Conservation (phyloP, 768 basidiomycete genomes). For the Lactifluus echinatus region DNA sequence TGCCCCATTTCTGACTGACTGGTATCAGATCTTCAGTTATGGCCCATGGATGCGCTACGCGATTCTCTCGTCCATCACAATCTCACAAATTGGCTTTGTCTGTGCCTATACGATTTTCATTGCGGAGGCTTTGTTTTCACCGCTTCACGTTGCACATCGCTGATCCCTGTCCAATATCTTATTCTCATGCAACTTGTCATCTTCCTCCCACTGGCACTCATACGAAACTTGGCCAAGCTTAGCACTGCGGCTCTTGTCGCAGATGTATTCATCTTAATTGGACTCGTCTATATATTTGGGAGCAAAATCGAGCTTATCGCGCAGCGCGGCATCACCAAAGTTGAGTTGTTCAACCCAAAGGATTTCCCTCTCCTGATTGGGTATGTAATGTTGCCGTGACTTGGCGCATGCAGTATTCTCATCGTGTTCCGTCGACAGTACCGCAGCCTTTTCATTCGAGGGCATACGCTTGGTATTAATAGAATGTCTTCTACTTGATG, state of each 20-base stretch:
- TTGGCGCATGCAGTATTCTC: not conserved
- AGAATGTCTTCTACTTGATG: not conserved
- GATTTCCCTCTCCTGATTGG: constrained; percentile 94
- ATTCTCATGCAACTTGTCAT: constrained; percentile 78
- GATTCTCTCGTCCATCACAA: constrained; percentile 78
- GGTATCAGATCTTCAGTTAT: constrained; percentile 84
- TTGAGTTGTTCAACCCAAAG: constrained; percentile 79
- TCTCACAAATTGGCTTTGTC: constrained; percentile 88
- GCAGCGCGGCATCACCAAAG: constrained; percentile 61
- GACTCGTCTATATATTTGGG: constrained; percentile 79
- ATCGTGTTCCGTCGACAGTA: constrained; percentile 39
- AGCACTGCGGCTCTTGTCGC: constrained; percentile 88
- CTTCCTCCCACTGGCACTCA: constrained; percentile 82
- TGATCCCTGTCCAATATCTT: constrained; percentile 65
- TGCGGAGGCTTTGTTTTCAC: constrained; percentile 82
- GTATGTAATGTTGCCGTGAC: constrained; percentile 30
- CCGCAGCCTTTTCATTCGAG: constrained; percentile 97
- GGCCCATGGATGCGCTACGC: constrained; percentile 89
- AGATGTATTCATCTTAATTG: constrained; percentile 90
- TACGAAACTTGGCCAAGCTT: constrained; percentile 89
- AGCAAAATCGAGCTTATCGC: constrained; percentile 70
- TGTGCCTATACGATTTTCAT: constrained; percentile 94
- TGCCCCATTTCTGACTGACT: not conserved
- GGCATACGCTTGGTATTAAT: constrained; percentile 78
- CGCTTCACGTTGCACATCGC: constrained; percentile 62